Evolutionary conservation across 1,284 basidiomycete species (phyloP).

Genomic region (Cronartium ribicola): DNA sequence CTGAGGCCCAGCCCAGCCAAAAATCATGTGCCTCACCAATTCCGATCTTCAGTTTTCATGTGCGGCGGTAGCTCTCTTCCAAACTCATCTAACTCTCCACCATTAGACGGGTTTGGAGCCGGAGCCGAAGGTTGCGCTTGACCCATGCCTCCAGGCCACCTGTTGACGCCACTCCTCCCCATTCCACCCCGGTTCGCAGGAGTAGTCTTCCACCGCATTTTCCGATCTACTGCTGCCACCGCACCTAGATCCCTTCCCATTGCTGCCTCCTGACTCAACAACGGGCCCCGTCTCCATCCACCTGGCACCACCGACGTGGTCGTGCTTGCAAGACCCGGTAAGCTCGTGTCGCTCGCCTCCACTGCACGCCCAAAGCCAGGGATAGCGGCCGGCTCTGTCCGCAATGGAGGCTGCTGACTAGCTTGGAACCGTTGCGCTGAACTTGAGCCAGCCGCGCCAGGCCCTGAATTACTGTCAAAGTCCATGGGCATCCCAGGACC

Average conservation of each 20-base stretch:
- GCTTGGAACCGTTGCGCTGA: not conserved
- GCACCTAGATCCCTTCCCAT: constrained; percentile 37
- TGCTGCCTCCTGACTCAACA: constrained; percentile 35
- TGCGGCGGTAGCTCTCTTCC: constrained; percentile 14
- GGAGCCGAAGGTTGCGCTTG: too few relatives aligned
- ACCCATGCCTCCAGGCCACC: not conserved
- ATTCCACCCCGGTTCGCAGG: not conserved
- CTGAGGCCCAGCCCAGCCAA: too few relatives aligned
- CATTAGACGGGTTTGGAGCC: not conserved
- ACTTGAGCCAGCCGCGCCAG: not conserved
- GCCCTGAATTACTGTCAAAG: not conserved
- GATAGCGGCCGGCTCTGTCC: constrained; percentile 5
- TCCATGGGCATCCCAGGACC: not conserved
- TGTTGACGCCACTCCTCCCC: too few relatives aligned
- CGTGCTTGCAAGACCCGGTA: constrained; percentile 26
- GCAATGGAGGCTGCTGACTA: not conserved
- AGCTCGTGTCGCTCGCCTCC: constrained; percentile 23
- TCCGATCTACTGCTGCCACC: constrained; percentile 21
- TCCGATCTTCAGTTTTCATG: not conserved
- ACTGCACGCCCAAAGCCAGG: constrained; percentile 35
- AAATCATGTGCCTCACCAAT: not conserved
- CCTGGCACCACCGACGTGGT: not conserved
- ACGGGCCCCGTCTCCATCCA: constrained; percentile 30
- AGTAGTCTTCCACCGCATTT: constrained; percentile 3
- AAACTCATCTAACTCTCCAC: constrained; percentile 17